These are phyloP conservation scores for Blastomyces emzantsi DNA, from an alignment of 2,329 filamentous ascomycete genomes.

Conservation along the genomic window DNA sequence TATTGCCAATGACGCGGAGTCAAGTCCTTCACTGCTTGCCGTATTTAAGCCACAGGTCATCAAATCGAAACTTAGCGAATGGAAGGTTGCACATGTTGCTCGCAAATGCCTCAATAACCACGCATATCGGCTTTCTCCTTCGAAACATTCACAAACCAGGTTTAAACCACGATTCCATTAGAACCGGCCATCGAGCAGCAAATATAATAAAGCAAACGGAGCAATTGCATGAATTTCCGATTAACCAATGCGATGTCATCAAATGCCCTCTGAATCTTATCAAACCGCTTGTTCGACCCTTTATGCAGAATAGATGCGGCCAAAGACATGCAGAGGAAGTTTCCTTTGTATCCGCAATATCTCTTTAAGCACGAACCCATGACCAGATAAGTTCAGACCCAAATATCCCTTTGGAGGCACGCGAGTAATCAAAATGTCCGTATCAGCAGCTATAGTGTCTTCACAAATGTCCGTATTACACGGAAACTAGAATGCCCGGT, in stretches of 20 bases:
- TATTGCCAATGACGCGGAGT: neutral
- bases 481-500: constrained; percentile 68
- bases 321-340: constrained; percentile 70
- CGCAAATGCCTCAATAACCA: neutral
- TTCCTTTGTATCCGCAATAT: constrained; percentile 54
- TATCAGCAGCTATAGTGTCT: constrained; percentile 34
- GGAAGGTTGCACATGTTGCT: too few species aligned
- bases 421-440: constrained; percentile 51
- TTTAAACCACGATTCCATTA: neutral
- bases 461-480: constrained; percentile 55
- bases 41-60: neutral
- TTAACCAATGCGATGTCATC: constrained; percentile 45
- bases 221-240: neutral
- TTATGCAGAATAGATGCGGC: constrained; percentile 65
- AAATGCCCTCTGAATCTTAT: constrained; percentile 57
- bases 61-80: neutral
- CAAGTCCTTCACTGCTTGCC: neutral
- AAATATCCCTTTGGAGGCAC: constrained; percentile 62
- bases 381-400: constrained; percentile 49
- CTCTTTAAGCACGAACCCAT: constrained; percentile 55
- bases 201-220: neutral
- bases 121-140: constrained; percentile 10
- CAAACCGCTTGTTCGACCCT: constrained; percentile 59
- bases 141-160: constrained; percentile 14
- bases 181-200: neutral